phyloP scores from a whole-genome alignment of 371 early-diverging fungal genomes.

The Dinochytrium kinnereticum region DNA sequence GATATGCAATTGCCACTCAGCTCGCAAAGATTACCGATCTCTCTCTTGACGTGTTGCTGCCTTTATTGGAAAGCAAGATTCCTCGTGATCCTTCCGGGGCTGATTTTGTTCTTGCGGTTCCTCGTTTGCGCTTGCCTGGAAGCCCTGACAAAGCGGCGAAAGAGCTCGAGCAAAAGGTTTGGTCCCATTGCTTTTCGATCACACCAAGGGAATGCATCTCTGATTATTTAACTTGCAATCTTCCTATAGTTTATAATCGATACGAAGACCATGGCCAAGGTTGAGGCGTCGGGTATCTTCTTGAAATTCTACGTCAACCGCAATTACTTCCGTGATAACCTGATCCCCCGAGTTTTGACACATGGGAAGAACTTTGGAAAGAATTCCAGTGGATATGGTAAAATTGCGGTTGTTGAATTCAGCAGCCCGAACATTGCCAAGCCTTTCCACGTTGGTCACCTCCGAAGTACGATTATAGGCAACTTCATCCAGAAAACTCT shows the following conservation, averaged over 20 bases:
- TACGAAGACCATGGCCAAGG: conserved; percentile 59
- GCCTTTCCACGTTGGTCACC: conserved; percentile 99
- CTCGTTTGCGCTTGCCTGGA: conserved; percentile 85
- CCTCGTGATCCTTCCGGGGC: conserved; percentile 42
- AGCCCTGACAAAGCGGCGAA: conserved; percentile 80
- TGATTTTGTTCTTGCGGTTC: conserved; percentile 70
- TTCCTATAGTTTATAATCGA: conserved; percentile 62
- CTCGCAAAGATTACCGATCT: conserved; percentile 33
- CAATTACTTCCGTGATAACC: conserved; percentile 51
- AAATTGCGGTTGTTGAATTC: conserved; percentile 85
- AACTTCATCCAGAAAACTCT: conserved; percentile 89
- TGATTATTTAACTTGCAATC: neutral
- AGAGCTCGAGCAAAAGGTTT: conserved; percentile 74
- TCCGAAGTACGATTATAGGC: conserved; percentile 98
- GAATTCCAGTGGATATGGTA: conserved; percentile 50
- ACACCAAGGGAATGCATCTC: too few relatives aligned
- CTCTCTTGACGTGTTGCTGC: conserved; percentile 12
- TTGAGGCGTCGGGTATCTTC: conserved; percentile 78
- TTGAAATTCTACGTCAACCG: conserved; percentile 82
- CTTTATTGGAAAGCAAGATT: conserved; percentile 33
- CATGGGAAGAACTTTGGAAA: conserved; percentile 37
- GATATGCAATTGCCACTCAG: conserved; percentile 40
- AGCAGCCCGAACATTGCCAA: conserved; percentile 99
- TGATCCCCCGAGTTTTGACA: conserved; percentile 33
- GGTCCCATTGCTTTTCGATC: too few relatives aligned